phyloP scores from a whole-genome alignment of 2,329 filamentous ascomycete genomes.

The Fusarium marasasianum region DNA sequence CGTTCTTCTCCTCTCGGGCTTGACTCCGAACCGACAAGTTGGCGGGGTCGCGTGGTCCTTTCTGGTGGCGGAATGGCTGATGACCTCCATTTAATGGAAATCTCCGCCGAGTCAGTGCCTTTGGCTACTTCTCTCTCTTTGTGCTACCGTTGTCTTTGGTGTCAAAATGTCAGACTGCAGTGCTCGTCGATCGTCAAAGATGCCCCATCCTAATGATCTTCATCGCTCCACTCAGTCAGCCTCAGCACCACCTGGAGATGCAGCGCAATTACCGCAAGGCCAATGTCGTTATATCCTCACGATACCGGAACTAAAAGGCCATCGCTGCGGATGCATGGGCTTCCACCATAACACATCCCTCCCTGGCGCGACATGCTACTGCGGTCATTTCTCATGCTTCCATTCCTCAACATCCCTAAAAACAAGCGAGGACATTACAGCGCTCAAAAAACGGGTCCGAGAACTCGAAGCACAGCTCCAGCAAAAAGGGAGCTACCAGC shows the following conservation, averaged over 20 bases:
- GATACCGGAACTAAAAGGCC: constrained; percentile 10
- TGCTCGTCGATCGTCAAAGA: background rate
- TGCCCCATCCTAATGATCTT: background rate
- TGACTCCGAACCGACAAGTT: background rate
- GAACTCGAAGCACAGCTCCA: background rate
- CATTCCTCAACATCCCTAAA: background rate
- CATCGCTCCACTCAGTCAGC: constrained; percentile 18
- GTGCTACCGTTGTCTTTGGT: background rate
- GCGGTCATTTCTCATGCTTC: constrained; percentile 19
- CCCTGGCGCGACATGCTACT: constrained; percentile 12
- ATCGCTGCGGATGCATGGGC: constrained; percentile 21
- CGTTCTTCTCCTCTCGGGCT: constrained; percentile 1
- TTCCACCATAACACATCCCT: constrained; percentile 17
- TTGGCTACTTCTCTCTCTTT: too few relatives aligned
- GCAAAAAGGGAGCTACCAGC: constrained; percentile 6
- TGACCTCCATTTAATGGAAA: background rate
- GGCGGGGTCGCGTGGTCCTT: constrained; percentile 10
- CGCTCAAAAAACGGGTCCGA: background rate
- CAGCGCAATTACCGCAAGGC: constrained; percentile 3
- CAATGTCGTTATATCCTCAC: constrained; percentile 25
- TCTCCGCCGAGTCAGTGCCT: background rate
- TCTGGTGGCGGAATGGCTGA: background rate
- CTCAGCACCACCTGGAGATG: constrained; percentile 12
- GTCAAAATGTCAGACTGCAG: background rate
- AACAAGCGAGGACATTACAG: background rate